Percentiles rank a stretch among this genome's conserved stretches.
Conservation (phyloP, 202 grass and related monocot genomes). For the Cymbopogon flexuosus region DNA sequence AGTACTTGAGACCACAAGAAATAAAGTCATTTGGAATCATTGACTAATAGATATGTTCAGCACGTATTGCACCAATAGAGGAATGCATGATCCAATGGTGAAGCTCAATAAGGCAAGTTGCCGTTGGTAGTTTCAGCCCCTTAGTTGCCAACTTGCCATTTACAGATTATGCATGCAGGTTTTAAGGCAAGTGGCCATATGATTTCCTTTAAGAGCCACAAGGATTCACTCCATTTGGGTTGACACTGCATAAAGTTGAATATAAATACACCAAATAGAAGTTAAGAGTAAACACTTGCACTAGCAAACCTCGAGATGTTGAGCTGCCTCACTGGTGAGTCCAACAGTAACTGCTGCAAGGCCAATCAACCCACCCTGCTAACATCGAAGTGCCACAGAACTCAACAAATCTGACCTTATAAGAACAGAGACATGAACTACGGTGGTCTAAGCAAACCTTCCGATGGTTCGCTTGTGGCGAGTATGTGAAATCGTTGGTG, state of each 20-base stretch:
- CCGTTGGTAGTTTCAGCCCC: background rate
- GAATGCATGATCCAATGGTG: background rate
- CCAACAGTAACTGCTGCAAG: conserved; percentile 91
- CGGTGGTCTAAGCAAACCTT: conserved; percentile 49
- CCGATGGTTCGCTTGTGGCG: conserved; percentile 79
- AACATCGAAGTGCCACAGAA: conserved; percentile 17
- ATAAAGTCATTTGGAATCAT: background rate
- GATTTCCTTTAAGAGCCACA: background rate
- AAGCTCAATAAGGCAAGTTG: background rate
- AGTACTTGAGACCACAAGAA: background rate
- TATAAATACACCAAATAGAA: background rate
- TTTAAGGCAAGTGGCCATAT: background rate
- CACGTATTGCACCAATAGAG: background rate
- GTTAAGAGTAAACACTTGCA: background rate
- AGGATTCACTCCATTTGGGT: background rate
- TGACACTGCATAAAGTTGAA: background rate
- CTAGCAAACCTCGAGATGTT: conserved; percentile 84
- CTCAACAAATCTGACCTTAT: conserved; percentile 39
- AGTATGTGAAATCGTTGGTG: conserved; percentile 57
- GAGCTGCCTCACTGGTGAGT: conserved; percentile 71
- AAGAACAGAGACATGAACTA: background rate
- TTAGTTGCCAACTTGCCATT: background rate
- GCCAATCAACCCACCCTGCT: conserved; percentile 95
- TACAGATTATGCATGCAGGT: background rate
- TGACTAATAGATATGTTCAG: conserved; percentile 16